Conservation (phyloP, 2,329 filamentous ascomycete species). For the Akanthomyces dipterigenus region DNA sequence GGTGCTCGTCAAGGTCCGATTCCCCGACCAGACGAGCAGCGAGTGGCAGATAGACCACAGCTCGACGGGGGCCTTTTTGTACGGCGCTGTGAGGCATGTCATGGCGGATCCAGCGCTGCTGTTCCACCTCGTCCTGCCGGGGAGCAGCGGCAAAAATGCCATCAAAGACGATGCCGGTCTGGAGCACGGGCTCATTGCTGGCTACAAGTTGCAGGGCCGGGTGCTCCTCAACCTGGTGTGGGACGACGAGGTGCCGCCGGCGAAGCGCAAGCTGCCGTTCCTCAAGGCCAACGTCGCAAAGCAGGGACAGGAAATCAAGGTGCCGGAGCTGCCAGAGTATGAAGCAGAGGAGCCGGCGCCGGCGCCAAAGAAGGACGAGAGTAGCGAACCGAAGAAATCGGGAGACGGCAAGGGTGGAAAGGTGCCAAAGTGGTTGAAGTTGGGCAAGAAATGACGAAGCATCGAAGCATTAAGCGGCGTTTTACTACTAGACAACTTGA, state of each 20-base stretch:
- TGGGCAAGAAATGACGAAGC: slow-evolving; percentile 59
- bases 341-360: slow-evolving; percentile 31
- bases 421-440: slow-evolving; percentile 65
- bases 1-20: slow-evolving; percentile 72
- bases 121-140: slow-evolving; percentile 66
- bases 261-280: slow-evolving; percentile 49
- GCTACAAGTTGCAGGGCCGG: slow-evolving; percentile 62
- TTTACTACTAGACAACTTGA: background rate
- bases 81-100: slow-evolving; percentile 65
- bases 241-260: slow-evolving; percentile 54
- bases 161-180: slow-evolving; percentile 41
- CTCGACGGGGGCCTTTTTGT: slow-evolving; percentile 65
- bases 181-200: slow-evolving; percentile 57
- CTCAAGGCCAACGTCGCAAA: slow-evolving; percentile 52
- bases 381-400: slow-evolving; percentile 27
- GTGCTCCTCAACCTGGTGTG: slow-evolving; percentile 73
- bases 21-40: slow-evolving; percentile 78
- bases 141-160: slow-evolving; percentile 35
- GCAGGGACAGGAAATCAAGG: slow-evolving; percentile 59
- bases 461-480: slow-evolving; percentile 3
- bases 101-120: slow-evolving; percentile 58
- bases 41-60: slow-evolving; percentile 62
- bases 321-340: slow-evolving; percentile 47
- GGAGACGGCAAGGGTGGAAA: slow-evolving; percentile 36
- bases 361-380: slow-evolving; percentile 19